Evolutionary conservation across 345 rosid genomes (phyloP), one percentile per base, ranked within the genome.

Genomic region (Psidium guajava): DNA sequence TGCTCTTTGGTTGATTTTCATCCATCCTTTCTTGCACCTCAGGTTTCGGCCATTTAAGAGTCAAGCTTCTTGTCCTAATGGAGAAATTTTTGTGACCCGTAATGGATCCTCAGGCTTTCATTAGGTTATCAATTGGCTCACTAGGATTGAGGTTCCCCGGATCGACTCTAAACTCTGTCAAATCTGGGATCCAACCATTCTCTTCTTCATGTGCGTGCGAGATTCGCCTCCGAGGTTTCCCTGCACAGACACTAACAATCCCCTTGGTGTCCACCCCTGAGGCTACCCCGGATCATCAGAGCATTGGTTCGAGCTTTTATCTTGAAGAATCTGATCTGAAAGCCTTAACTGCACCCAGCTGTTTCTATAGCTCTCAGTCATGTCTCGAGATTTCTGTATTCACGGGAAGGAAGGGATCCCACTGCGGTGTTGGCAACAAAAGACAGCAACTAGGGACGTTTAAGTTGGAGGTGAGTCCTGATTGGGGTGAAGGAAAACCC

Each of bases 51-150:
- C 77, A 69, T 36, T 36, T 69, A 69, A 9, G 47, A 69, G 77
- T 36, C 77, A 69, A 18, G 77, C 77, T 69, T 69, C 77, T 69
- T 11, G 13, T 40, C 77, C 77, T 69, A 95, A 90, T 91, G 96
- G 89, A 89, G 91, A 91, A 85, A 77, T 40, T 47, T 88, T 90
- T 92, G 82, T 92, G 95, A 93, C 90, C 77, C 82, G 84, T 61
- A 84, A 96, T 96, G 98, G 99, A 96, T 91, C 99, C 99, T 52
- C 98, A 94, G 90, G 97, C 98, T 88, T 96, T 96, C 88, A 94
- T 93, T 89, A 95, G 98, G 90, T 88, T 96, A 86, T 96, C 99
- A 21, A 86, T 95, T 32, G 94, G 95, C 89, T 94, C 98, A 85
- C 93, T 96, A 56, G 97, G 98, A 86, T 90, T 96, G 82, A 92